A percentile compares a stretch with the other conserved stretches of the same genome.
phyloP scores from a whole-genome alignment of 2,329 filamentous ascomycete genomes.

The Colletotrichum siamense region DNA sequence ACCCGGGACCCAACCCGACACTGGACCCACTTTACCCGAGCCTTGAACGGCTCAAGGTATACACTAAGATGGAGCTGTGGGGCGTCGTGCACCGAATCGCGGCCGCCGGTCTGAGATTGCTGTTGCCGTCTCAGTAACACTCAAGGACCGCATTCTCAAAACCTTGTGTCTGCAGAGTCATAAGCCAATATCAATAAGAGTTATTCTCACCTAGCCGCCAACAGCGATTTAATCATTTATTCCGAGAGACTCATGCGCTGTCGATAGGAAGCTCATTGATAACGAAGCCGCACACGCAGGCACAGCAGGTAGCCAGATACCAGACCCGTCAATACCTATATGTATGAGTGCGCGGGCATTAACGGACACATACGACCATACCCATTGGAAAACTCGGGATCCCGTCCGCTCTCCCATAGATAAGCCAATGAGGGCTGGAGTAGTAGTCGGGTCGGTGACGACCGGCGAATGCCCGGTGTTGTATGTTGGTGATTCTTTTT shows the following conservation, averaged over 20 bases:
- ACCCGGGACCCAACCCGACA: background rate
- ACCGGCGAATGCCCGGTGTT: background rate
- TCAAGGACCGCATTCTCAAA: background rate
- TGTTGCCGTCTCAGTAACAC: background rate
- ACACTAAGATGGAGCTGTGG: background rate
- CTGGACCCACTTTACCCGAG: background rate
- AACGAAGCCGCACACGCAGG: background rate
- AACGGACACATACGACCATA: background rate
- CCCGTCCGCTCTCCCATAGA: background rate
- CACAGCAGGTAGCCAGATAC: background rate
- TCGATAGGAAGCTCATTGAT: background rate
- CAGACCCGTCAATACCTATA: background rate
- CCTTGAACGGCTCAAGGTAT: background rate
- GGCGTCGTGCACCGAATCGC: background rate
- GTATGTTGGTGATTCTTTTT: background rate
- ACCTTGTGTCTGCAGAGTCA: background rate
- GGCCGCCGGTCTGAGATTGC: background rate
- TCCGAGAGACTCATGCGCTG: background rate
- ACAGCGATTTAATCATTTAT: background rate
- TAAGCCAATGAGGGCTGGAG: background rate
- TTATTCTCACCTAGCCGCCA: background rate
- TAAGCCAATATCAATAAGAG: no score
- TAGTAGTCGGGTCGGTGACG: background rate
- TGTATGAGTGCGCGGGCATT: rapidly evolving
- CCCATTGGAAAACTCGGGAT: background rate